phyloP scores from a whole-genome alignment of 768 basidiomycete species.

The Xerocomellus intermedius region DNA sequence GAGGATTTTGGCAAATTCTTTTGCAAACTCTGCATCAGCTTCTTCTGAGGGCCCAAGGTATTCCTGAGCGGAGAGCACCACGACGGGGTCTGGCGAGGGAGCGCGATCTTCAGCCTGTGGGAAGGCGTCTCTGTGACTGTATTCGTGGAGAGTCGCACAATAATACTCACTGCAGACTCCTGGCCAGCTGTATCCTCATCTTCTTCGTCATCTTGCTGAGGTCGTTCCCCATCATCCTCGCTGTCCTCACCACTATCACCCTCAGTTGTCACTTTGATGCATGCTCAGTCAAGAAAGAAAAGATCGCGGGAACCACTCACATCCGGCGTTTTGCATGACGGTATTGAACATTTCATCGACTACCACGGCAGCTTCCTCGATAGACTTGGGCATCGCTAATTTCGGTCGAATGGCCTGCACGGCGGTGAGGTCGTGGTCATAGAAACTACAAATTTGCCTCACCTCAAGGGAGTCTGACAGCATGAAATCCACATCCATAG shows the following conservation, averaged over 20 bases:
- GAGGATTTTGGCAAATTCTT: slow-evolving; percentile 93
- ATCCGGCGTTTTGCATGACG: slow-evolving; percentile 57
- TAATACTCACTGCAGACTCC: slow-evolving; percentile 52
- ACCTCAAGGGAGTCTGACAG: slow-evolving; percentile 92
- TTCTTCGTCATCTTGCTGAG: slow-evolving; percentile 57
- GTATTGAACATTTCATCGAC: slow-evolving; percentile 88
- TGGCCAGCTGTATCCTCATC: slow-evolving; percentile 51
- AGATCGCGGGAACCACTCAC: slow-evolving; percentile 35
- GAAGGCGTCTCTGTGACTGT: not conserved
- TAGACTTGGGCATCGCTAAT: slow-evolving; percentile 60
- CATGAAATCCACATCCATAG: slow-evolving; percentile 99
- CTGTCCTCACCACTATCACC: slow-evolving; percentile 52
- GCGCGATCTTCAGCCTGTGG: slow-evolving; percentile 60
- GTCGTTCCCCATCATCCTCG: slow-evolving; percentile 43
- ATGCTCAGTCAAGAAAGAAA: slow-evolving; percentile 16
- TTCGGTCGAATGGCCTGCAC: slow-evolving; percentile 84
- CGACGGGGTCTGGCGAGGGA: slow-evolving; percentile 78
- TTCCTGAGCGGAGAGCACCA: slow-evolving; percentile 71
- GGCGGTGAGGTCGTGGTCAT: not conserved
- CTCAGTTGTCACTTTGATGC: slow-evolving; percentile 32
- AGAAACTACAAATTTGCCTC: slow-evolving; percentile 10
- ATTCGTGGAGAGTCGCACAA: not conserved
- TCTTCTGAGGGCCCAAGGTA: slow-evolving; percentile 81
- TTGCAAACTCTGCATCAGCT: slow-evolving; percentile 90
- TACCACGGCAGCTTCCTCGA: slow-evolving; percentile 82